Evolutionary conservation across 352 stramenopile genomes (phyloP), one percentile per base, ranked within the genome.

Genomic region (Phytopythium kandeliae): DNA sequence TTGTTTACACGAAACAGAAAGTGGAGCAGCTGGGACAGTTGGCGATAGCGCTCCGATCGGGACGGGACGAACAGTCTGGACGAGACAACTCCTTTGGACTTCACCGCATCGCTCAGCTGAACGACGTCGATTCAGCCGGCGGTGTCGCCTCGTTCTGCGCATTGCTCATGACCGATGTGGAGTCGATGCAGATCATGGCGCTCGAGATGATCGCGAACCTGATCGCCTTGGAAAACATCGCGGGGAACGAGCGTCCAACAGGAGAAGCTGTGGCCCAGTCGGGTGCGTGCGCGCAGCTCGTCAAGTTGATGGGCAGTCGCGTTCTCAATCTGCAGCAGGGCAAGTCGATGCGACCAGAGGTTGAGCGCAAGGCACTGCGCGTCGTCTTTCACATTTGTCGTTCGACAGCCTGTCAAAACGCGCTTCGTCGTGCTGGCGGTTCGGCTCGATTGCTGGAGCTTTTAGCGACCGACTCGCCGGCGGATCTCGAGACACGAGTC

Each of bases 71-170:
- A 22, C 81, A 92, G 56, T 86, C 71, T 0, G 56, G 76, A 13
- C 54, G 46, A 24, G 78, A 79, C 12, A 84, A 35, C 31, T 35
- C 31, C 7, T 35, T 95, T 73, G 84, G 84, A 0, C 43, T 79
- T 1, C 79, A 92, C 44, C 79, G 74, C 48, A 67, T 95, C 19
- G 71, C 79, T 17, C 81, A 95, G 59, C 64, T 95, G 3, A 95
- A 95, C 55, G 84, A 95, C 55, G 68, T 95, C 17, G 81, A 91
- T 48, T 74, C 77, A 7, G 81, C 78, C n/a, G 84, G 84, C 33
- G 84, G 84, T 8, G 69, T 95, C 19, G 56, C 57, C 1, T 80
- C 79, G 10, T 89, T 95, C 37, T 92, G 79, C 44, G 62, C 85
- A 15, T 42, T 95, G 33, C 59, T 92, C 1, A 58, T 67, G 11